Conservation (phyloP, 495 filamentous ascomycete species). For the Hapsidospora chrysogenum region DNA sequence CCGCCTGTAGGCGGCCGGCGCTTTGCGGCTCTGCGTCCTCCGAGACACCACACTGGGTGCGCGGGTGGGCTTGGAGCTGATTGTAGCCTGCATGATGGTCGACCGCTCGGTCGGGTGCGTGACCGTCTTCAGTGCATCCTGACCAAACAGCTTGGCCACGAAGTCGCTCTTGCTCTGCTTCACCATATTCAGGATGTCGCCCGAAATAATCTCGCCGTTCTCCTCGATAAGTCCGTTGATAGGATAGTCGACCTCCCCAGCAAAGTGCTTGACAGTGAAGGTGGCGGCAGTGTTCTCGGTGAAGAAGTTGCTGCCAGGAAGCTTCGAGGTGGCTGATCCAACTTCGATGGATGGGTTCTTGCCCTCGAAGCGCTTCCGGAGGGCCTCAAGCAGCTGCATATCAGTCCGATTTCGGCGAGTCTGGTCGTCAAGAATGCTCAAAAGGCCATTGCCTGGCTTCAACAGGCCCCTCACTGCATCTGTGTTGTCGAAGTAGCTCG, state of each 20-base stretch:
- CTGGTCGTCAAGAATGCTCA: conserved; percentile 92
- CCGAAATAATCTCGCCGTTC: conserved; percentile 89
- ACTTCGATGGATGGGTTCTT: conserved; percentile 83
- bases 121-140: conserved; percentile 79
- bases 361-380: conserved; percentile 82
- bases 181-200: conserved; percentile 91
- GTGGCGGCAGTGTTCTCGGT: conserved; percentile 57
- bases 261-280: conserved; percentile 89
- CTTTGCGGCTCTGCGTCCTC: conserved; percentile 26
- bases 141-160: conserved; percentile 76
- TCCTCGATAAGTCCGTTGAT: conserved; percentile 74
- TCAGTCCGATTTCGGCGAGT: conserved; percentile 77
- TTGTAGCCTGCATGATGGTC: conserved; percentile 88
- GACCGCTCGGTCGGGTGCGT: conserved; percentile 79
- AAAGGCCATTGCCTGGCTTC: conserved; percentile 79
- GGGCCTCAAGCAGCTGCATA: conserved; percentile 71
- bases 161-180: conserved; percentile 75
- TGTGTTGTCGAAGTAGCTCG: conserved; percentile 93
- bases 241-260: conserved; percentile 92
- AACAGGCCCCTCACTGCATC: conserved; percentile 81
- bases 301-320: conserved; percentile 69
- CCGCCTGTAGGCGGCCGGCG: conserved; percentile 9
- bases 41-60: conserved; percentile 77
- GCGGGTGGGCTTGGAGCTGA: conserved; percentile 83
- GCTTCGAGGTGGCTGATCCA: conserved; percentile 43